Evolutionary conservation across 225 moss, liverwort and hornwort genomes (phyloP), one percentile per base, ranked within the genome.

Genomic region (Neckera pumila): DNA sequence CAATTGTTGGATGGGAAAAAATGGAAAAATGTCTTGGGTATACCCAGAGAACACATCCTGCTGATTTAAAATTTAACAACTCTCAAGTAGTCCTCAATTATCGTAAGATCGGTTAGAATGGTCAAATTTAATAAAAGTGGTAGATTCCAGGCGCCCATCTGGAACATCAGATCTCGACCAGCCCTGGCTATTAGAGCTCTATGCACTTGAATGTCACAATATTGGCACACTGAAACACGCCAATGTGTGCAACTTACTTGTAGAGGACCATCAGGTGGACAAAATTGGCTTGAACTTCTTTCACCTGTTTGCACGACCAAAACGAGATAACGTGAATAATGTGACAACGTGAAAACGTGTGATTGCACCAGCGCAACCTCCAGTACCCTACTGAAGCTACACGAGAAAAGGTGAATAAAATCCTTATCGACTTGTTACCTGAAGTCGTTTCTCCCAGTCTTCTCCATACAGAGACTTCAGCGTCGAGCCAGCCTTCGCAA

Each of bases 231-330:
- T 49, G 85, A 62, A 28, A 38, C 19, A 49, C n/a, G 61, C n/a
- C 61, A 62, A 49, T 15, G 56, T 30, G 69, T 64, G 82, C 33
- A 86, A 89, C 97, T 92, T 95, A 98, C 98, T 98, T 96, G 93
- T 94, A 99, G 45, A 97, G 91, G 59, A 99, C 98, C 76, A 95
- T 96, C 87, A 99, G 83, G 86, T 99, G 96, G 84, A 95, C 95
- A 79, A 99, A 97, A 91, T 99, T 95, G 42, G 96, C 96, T 90
- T 99, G 97, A 33, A 95, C 95, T 93, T 99, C 98, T 89, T 94
- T 96, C 89, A 95, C 95, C 98, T 98, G 94, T 79, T 84, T 59
- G 62, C 89, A 91, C 58, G 84, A 83, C 81, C 84, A 89, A 49
- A 86, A 84, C 61, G 53, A 69, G 19, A 83, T 45, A 87, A 77